A percentile compares a stretch with the other conserved stretches of the same genome.
phyloP scores from a whole-genome alignment of 305 asterid species.

The Rubia peregrina region DNA sequence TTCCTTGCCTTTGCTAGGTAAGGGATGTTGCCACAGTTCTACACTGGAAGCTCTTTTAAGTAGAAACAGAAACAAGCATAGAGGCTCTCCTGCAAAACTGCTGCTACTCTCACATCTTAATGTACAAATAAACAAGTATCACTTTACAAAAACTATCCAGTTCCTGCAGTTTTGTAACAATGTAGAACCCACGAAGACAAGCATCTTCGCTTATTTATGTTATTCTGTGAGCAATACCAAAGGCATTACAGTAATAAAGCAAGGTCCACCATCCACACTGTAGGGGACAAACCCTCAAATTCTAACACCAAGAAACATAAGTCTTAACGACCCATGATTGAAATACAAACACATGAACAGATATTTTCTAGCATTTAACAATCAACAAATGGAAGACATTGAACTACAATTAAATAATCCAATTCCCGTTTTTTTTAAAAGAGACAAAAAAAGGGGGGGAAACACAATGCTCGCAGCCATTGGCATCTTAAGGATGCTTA shows the following conservation, averaged over 20 bases:
- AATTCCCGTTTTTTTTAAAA: not conserved
- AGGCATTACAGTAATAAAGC: not conserved
- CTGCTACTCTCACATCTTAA: conserved; percentile 18
- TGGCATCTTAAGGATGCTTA: not conserved
- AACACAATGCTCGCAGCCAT: not conserved
- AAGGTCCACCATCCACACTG: not conserved
- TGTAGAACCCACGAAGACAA: not conserved
- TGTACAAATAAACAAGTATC: conserved; percentile 8
- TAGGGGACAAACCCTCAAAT: not conserved
- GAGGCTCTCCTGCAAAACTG: conserved; percentile 38
- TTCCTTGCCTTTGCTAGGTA: conserved; percentile 51
- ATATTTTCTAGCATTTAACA: not conserved
- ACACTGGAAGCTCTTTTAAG: conserved; percentile 78
- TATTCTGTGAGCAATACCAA: not conserved
- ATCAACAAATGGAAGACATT: not conserved
- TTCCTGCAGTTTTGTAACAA: not conserved
- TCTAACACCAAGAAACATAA: not conserved
- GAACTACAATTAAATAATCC: not conserved
- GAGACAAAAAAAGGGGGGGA: not conserved
- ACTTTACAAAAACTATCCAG: not conserved
- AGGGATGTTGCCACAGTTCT: conserved; percentile 87
- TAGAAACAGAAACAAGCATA: conserved; percentile 26
- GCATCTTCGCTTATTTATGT: not conserved
- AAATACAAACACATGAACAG: not conserved
- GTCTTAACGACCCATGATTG: not conserved